Evolutionary conservation across 257 asterid species (phyloP).

Genomic region (Thymus mandschuricus): DNA sequence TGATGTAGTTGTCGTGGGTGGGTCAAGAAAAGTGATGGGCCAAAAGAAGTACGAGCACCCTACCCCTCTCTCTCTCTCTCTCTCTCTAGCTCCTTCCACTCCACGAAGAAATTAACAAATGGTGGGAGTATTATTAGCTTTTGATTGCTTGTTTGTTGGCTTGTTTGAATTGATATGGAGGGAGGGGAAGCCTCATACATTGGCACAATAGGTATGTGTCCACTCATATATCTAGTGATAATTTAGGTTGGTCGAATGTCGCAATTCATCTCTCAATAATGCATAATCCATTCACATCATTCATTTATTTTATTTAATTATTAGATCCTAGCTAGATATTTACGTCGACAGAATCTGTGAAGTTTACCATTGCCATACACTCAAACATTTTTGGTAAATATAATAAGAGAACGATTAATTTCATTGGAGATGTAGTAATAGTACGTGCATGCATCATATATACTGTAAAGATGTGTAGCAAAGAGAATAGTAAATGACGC

Average conservation of each 20-base stretch:
- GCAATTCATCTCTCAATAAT: slow-evolving; percentile 43
- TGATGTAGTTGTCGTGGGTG: slow-evolving; percentile 8
- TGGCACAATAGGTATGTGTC: slow-evolving; percentile 33
- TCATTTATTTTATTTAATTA: neutral
- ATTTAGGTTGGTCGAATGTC: slow-evolving; percentile 49
- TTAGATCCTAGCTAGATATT: neutral
- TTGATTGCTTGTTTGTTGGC: slow-evolving; percentile 13
- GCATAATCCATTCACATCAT: neutral
- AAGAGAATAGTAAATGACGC: too few relatives aligned
- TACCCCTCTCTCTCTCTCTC: neutral
- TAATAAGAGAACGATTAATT: too few relatives aligned
- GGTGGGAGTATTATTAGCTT: neutral
- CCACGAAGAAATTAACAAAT: slow-evolving; percentile 9
- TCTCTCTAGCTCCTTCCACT: slow-evolving; percentile 2
- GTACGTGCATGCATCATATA: too few relatives aligned
- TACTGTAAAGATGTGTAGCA: too few relatives aligned
- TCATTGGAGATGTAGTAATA: too few relatives aligned
- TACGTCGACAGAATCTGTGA: neutral
- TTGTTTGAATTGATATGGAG: slow-evolving; percentile 27
- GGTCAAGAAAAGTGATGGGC: slow-evolving; percentile 20
- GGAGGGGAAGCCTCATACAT: slow-evolving; percentile 8
- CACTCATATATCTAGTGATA: slow-evolving; percentile 34
- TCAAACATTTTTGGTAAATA: too few relatives aligned
- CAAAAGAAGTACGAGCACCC: neutral
- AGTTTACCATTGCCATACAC: neutral